Conservation (phyloP, 768 basidiomycete genomes). For the Amanita pseudoporphyria region DNA sequence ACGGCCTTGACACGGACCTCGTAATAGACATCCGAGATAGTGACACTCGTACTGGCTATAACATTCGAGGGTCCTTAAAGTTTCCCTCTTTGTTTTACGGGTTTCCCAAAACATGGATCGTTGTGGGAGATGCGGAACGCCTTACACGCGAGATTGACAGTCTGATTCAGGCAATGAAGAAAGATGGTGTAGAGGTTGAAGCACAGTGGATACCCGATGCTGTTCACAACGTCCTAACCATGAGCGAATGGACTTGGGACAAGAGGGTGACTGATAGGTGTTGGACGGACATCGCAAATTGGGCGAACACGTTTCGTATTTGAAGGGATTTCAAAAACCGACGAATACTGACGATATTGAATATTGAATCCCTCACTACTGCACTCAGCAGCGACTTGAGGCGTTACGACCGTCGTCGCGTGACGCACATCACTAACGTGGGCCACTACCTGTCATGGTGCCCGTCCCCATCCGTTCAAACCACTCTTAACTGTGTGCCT, state of each 20-base stretch:
- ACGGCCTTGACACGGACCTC: background rate
- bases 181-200: constrained; percentile 26
- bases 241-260: constrained; percentile 37
- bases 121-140: constrained; percentile 43
- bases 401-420: too few species aligned
- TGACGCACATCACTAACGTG: too few species aligned
- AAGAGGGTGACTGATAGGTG: constrained; percentile 23
- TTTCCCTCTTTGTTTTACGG: constrained; percentile 33
- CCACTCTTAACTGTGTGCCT: too few species aligned
- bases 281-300: constrained; percentile 27
- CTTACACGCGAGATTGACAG: constrained; percentile 37
- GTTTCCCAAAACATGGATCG: constrained; percentile 35
- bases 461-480: too few species aligned
- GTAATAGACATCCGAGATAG: background rate
- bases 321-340: too few species aligned
- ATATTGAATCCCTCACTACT: too few species aligned
- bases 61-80: background rate
- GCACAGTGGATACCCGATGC: constrained; percentile 28
- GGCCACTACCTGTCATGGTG: too few species aligned
- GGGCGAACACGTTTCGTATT: constrained; percentile 14
- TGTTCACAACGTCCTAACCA: constrained; percentile 36
- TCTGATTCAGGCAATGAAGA: constrained; percentile 28
- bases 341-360: too few species aligned
- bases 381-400: too few species aligned
- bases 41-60: background rate